These are phyloP conservation scores for Fusarium brevicatenulatum DNA, from an alignment of 2,329 filamentous ascomycete genomes.

Conservation along the genomic window DNA sequence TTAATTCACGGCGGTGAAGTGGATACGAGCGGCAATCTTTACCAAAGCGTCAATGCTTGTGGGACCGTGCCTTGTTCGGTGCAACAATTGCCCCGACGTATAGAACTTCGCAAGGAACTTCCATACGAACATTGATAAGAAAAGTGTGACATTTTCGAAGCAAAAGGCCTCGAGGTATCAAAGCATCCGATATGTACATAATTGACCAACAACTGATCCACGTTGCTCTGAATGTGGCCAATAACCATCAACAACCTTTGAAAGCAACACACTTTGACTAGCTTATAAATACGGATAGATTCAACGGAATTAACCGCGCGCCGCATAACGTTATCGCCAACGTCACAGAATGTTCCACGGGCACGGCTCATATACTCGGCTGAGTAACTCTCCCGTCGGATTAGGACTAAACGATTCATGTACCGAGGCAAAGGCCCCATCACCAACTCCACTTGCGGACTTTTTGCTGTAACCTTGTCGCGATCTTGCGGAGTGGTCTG, in stretches of 20 bases:
- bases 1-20: background rate
- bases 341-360: background rate
- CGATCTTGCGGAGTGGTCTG: background rate
- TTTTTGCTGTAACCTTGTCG: background rate
- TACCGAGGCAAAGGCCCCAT: constrained; percentile 15
- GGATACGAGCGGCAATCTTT: background rate
- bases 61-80: background rate
- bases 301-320: background rate
- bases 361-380: background rate
- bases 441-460: background rate
- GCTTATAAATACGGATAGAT: constrained; percentile 14
- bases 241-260: background rate
- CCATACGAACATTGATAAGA: background rate
- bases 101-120: background rate
- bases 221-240: background rate
- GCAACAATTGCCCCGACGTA: background rate
- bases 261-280: background rate
- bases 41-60: background rate
- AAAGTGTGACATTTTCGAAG: background rate
- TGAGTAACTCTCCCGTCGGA: constrained; percentile 6
- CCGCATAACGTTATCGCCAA: background rate
- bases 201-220: background rate
- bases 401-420: constrained; percentile 1
- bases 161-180: background rate
- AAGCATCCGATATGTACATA: background rate